These are phyloP conservation scores for Akanthomyces dipterigenus DNA, from an alignment of 2,329 filamentous ascomycete genomes.

Conservation along the genomic window DNA sequence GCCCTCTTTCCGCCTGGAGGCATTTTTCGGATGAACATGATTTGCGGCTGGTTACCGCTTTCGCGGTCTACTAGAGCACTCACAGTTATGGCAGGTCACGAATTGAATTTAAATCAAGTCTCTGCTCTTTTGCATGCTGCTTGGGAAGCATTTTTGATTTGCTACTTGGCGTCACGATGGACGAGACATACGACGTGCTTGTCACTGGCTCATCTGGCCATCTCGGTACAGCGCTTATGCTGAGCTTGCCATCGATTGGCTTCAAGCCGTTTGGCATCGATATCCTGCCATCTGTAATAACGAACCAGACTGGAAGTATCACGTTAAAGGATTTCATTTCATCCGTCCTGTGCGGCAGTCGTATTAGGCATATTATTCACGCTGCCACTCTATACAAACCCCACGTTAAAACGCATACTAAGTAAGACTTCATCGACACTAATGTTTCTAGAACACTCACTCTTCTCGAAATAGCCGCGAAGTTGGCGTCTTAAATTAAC, in stretches of 20 bases:
- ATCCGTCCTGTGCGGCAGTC: no score
- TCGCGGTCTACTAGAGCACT: background rate
- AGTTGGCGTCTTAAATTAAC: no score
- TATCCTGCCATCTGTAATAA: conserved; percentile 29
- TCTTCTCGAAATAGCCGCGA: no score
- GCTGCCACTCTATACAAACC: no score
- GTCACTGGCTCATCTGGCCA: conserved; percentile 41
- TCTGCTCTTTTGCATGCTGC: background rate
- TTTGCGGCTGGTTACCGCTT: background rate
- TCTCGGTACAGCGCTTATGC: conserved; percentile 38
- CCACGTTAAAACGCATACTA: no score
- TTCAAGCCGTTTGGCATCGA: conserved; percentile 37
- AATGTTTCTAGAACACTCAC: no score
- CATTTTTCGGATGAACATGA: background rate
- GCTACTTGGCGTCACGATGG: background rate
- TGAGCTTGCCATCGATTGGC: conserved; percentile 30
- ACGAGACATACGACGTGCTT: background rate
- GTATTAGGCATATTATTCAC: no score
- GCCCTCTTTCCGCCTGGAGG: background rate
- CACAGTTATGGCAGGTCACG: background rate
- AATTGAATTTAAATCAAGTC: background rate
- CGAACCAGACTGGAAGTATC: conserved; percentile 27
- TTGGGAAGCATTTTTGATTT: background rate
- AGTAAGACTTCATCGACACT: no score
- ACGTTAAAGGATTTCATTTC: no score